Percentiles rank a stretch among this genome's conserved stretches.
phyloP scores from a whole-genome alignment of 2,329 filamentous ascomycete genomes.

The Fonsecaea monophora region DNA sequence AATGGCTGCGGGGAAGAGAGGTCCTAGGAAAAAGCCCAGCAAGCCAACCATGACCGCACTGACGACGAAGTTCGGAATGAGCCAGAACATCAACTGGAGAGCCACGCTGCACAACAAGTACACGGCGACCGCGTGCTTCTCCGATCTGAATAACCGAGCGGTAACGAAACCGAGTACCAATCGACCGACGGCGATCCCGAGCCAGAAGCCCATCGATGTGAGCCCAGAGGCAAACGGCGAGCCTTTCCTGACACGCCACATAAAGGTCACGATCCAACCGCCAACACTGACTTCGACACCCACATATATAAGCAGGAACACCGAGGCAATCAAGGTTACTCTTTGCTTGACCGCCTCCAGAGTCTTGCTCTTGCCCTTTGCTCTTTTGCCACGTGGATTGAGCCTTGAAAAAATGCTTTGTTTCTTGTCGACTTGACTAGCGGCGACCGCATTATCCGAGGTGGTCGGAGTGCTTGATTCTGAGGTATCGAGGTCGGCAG shows the following conservation, averaged over 20 bases:
- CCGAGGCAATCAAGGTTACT: conserved; percentile 72
- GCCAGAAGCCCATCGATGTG: conserved; percentile 75
- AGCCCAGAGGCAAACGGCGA: conserved; percentile 74
- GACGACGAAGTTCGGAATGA: conserved; percentile 74
- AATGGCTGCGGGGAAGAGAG: conserved; percentile 67
- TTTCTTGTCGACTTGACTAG: conserved; percentile 67
- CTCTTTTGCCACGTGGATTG: conserved; percentile 72
- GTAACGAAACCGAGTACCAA: conserved; percentile 75
- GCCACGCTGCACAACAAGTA: conserved; percentile 69
- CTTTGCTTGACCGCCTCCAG: conserved; percentile 43
- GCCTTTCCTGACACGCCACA: conserved; percentile 75
- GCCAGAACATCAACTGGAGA: conserved; percentile 77
- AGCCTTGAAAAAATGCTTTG: conserved; percentile 56
- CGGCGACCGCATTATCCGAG: conserved; percentile 68
- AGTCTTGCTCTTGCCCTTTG: conserved; percentile 66
- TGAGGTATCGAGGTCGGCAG: conserved; percentile 53
- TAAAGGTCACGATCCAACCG: conserved; percentile 81
- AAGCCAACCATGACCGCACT: conserved; percentile 73
- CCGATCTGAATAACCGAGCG: conserved; percentile 68
- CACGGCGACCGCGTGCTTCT: conserved; percentile 65
- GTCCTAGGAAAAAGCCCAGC: conserved; percentile 78
- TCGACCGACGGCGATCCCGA: conserved; percentile 75
- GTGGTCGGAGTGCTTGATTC: conserved; percentile 30
- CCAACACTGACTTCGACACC: conserved; percentile 74
- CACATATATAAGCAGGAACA: conserved; percentile 80